Base-by-base conservation (phyloP, 306 rosid species). In the Citrullus amarus region DNA sequence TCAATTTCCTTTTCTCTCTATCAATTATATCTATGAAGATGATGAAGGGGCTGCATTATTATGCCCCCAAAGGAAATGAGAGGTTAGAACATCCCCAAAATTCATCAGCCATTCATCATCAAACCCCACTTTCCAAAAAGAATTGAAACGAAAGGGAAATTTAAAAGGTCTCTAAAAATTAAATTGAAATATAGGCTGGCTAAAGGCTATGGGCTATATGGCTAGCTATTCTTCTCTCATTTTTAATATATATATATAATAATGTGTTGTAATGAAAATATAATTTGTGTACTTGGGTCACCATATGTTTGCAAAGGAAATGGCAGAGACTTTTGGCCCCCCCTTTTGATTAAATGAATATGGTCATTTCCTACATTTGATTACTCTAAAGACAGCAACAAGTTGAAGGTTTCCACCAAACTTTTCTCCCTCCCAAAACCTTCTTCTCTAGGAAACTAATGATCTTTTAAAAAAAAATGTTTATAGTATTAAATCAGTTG, bases 281-380 rank as follows among this genome's bases (percentile, higher is more conserved):
- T 68, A 68, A 68, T 68, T 20, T 68, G 15, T 71, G 76, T 71
- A 71, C 76, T 71, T 48, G 15, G 55, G 41, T 71, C 57, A 71
- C 76, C 76, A 71, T 46, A 71, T 48, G 76, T 71, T 71, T 71
- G 76, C 76, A 46, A 71, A 48, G 41, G 41, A 71, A 25, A 71
- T 71, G 41, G 58, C 13, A 15, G 10, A 20, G 14, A 22, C 75
- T 71, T 44, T 71, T 71, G 76, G 58, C 76, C 76, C 76, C 76
- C 58, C 76, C 50, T 65, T 44, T 46, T 71, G 38, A 46, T 71
- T 22, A 71, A 71, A 48, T 48, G 76, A 46, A 71, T 48, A 25
- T 71, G 41, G 58, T 28, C 76, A 71, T 71, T 48, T 71, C 55
- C 13, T 48, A 17, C 58, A 10, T 63, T 30, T 63, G 16, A 63